These are phyloP conservation scores for Apiosordaria backusii DNA, from an alignment of 495 filamentous ascomycete genomes.

Conservation along the genomic window DNA sequence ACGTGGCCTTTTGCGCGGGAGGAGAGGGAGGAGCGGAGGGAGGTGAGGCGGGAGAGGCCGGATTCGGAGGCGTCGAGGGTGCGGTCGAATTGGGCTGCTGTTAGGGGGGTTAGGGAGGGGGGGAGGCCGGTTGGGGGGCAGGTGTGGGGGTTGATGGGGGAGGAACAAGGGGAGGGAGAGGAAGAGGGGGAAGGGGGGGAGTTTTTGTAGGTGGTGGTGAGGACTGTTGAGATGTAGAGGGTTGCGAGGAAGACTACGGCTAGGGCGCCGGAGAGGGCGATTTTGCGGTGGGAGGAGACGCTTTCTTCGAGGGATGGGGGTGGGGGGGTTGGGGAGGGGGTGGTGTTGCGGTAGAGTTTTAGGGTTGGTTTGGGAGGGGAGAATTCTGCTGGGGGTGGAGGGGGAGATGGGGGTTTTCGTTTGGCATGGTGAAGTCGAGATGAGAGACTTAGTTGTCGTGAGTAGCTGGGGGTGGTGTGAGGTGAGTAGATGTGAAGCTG, in stretches of 20 bases:
- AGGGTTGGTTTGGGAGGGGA: neutral
- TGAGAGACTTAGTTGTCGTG: neutral
- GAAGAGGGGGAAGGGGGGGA: neutral
- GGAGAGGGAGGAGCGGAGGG: constrained; percentile 59
- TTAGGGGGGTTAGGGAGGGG: constrained; percentile 18
- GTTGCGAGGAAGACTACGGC: constrained; percentile 23
- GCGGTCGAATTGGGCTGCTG: constrained; percentile 30
- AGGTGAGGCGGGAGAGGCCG: constrained; percentile 56
- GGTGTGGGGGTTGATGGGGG: neutral
- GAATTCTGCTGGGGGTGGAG: neutral
- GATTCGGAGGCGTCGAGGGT: constrained; percentile 58
- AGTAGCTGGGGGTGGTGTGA: neutral
- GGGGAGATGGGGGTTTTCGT: neutral
- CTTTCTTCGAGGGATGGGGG: neutral
- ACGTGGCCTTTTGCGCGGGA: constrained; percentile 70
- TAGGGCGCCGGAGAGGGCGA: constrained; percentile 15
- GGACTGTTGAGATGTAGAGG: constrained; percentile 34
- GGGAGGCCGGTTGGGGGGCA: constrained; percentile 18
- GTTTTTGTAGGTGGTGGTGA: constrained; percentile 26
- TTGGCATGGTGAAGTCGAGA: neutral
- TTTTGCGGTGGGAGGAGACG: neutral
- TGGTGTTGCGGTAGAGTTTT: neutral
- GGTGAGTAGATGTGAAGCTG: neutral
- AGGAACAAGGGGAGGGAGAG: neutral
- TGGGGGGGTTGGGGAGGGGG: neutral